phyloP scores from a whole-genome alignment of 805 yeast genomes.

The Lipomyces yamadae region DNA sequence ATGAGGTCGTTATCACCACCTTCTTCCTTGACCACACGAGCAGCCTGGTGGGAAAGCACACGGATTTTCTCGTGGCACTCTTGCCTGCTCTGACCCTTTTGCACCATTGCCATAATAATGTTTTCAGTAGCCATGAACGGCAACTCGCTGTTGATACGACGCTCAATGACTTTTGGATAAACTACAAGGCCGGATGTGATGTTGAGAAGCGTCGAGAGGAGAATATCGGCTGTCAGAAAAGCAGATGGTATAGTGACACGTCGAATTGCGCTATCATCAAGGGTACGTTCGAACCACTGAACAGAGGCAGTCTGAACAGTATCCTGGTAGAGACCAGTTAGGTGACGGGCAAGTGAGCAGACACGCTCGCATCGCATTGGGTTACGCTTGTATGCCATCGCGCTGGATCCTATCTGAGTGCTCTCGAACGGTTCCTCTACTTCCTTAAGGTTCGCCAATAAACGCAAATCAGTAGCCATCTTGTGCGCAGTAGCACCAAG shows the following conservation, averaged over 20 bases:
- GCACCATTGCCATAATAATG: constrained; percentile 99
- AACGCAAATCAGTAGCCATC: constrained; percentile 95
- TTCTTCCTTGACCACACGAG: constrained; percentile 94
- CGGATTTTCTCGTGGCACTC: constrained; percentile 98
- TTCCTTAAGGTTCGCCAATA: constrained; percentile 95
- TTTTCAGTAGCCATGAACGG: constrained; percentile 99
- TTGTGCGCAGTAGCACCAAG: constrained; percentile 96
- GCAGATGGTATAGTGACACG: constrained; percentile 97
- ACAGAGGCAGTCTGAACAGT: constrained; percentile 97
- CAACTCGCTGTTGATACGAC: constrained; percentile 90
- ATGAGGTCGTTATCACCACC: constrained; percentile 98
- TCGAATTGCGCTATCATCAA: constrained; percentile 97
- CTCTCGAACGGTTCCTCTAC: constrained; percentile 98
- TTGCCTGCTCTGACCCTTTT: constrained; percentile 96
- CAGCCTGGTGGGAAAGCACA: constrained; percentile 95
- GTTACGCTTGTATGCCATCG: constrained; percentile 99
- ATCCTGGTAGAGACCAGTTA: constrained; percentile 88
- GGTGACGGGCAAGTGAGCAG: constrained; percentile 95
- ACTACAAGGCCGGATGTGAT: constrained; percentile 95
- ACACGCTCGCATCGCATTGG: constrained; percentile 99
- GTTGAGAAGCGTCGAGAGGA: constrained; percentile 85
- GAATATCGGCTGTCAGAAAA: constrained; percentile 92
- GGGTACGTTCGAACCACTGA: constrained; percentile 99
- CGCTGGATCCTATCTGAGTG: constrained; percentile 96
- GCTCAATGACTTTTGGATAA: constrained; percentile 97